Conservation (phyloP, 1,284 basidiomycete genomes). For the Ustilago loliicola region DNA sequence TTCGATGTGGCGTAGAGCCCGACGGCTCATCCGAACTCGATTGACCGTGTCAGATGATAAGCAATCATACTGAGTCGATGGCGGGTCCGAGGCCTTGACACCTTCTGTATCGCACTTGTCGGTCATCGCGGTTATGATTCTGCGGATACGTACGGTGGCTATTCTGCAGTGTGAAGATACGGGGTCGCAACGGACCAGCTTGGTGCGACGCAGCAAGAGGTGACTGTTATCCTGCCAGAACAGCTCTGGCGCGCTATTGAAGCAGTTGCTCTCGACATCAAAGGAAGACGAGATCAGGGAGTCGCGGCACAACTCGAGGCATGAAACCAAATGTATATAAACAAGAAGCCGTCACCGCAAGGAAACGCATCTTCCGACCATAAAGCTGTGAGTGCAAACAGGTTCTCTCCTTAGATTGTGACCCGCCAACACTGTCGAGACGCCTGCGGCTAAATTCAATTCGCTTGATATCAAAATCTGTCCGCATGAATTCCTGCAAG, state of each 20-base stretch:
- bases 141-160: background rate
- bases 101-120: constrained; percentile 21
- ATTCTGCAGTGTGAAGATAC: no score
- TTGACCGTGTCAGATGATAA: constrained; percentile 4
- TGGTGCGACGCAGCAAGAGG: background rate
- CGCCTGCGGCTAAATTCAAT: background rate
- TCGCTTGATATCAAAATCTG: background rate
- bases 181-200: background rate
- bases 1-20: background rate
- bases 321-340: no score
- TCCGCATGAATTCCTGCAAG: constrained; percentile 11
- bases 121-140: constrained; percentile 15
- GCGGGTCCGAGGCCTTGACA: background rate
- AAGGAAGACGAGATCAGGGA: no score
- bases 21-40: background rate
- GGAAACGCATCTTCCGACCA: no score
- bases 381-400: no score
- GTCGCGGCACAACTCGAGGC: no score
- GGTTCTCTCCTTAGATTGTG: background rate
- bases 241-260: no score
- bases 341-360: no score
- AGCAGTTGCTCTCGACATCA: no score
- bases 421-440: background rate
- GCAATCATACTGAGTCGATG: background rate
- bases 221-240: no score